These are phyloP conservation scores for Lactifluus echinatus DNA, from an alignment of 768 basidiomycete genomes.

Conservation along the genomic window DNA sequence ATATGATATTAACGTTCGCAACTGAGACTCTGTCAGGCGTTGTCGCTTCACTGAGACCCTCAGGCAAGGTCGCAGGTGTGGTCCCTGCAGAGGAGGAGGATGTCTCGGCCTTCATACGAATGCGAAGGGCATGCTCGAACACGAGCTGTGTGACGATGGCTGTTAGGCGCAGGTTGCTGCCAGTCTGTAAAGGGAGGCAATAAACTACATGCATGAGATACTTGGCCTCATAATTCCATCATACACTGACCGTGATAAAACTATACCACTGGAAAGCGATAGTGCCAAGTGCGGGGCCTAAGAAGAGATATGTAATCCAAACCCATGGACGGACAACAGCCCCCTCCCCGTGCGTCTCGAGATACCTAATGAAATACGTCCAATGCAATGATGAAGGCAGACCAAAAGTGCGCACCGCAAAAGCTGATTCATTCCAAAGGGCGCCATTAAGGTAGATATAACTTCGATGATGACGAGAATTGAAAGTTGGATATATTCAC, in stretches of 20 bases:
- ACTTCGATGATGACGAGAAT: slow-evolving; percentile 5
- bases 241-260: slow-evolving; percentile 28
- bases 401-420: slow-evolving; percentile 22
- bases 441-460: slow-evolving; percentile 24
- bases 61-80: slow-evolving; percentile 17
- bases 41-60: slow-evolving; percentile 17
- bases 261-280: slow-evolving; percentile 47
- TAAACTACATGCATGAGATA: neutral
- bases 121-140: slow-evolving; percentile 47
- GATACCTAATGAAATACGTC: slow-evolving; percentile 33
- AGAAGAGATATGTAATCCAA: slow-evolving; percentile 48
- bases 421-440: slow-evolving; percentile 28
- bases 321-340: slow-evolving; percentile 56
- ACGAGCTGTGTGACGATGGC: slow-evolving; percentile 45
- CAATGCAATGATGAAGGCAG: neutral
- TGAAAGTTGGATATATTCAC: slow-evolving; percentile 11
- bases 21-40: slow-evolving; percentile 24
- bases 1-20: slow-evolving; percentile 1
- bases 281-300: slow-evolving; percentile 38
- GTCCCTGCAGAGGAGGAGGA: slow-evolving; percentile 21
- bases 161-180: slow-evolving; percentile 34
- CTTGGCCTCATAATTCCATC: neutral
- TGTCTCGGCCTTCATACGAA: slow-evolving; percentile 42
- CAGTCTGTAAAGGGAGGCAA: slow-evolving; percentile 22
- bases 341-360: slow-evolving; percentile 44